A percentile compares a stretch with the other conserved stretches of the same genome.
These are phyloP conservation scores for Thermoascus crustaceus DNA, from an alignment of 2,329 filamentous ascomycete species.

Conservation along the genomic window DNA sequence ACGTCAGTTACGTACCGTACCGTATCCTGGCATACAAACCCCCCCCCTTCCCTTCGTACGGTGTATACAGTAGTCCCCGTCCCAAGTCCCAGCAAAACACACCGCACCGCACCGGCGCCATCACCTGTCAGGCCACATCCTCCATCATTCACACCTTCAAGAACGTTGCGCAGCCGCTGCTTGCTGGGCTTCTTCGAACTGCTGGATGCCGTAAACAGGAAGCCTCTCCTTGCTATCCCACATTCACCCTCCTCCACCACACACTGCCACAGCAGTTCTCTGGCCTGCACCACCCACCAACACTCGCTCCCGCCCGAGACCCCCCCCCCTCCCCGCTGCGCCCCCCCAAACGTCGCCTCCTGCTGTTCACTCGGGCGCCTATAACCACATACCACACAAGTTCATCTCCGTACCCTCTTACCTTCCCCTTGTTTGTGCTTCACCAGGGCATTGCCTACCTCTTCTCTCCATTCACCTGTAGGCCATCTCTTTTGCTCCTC, in stretches of 20 bases:
- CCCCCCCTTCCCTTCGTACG: not conserved
- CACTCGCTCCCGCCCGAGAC: constrained; percentile 4
- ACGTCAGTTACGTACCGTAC: not conserved
- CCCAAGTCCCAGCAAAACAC: constrained; percentile 1
- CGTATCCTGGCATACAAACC: not conserved
- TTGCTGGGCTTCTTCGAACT: constrained; percentile 8
- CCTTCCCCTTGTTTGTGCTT: constrained; percentile 6
- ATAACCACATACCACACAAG: constrained; percentile 6
- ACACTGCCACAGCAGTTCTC: constrained; percentile 17
- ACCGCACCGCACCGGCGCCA: not conserved
- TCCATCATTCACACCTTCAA: not conserved
- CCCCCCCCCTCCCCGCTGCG: constrained; percentile 7
- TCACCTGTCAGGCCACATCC: constrained; percentile 2
- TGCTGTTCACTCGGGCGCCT: constrained; percentile 3
- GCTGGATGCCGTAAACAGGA: constrained; percentile 19
- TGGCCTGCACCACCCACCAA: constrained; percentile 2
- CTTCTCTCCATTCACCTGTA: constrained; percentile 10
- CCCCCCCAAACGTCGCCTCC: constrained; percentile 7
- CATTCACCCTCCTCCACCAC: constrained; percentile 16
- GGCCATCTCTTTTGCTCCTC: constrained; percentile 10
- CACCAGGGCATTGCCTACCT: constrained; percentile 10
- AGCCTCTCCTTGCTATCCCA: constrained; percentile 13
- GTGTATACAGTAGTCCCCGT: no score
- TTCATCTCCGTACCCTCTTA: constrained; percentile 1
- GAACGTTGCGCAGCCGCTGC: no score